Evolutionary conservation across 2,329 filamentous ascomycete genomes (phyloP), one percentile per base, ranked within the genome.

Genomic region (Fusarium chuoi): DNA sequence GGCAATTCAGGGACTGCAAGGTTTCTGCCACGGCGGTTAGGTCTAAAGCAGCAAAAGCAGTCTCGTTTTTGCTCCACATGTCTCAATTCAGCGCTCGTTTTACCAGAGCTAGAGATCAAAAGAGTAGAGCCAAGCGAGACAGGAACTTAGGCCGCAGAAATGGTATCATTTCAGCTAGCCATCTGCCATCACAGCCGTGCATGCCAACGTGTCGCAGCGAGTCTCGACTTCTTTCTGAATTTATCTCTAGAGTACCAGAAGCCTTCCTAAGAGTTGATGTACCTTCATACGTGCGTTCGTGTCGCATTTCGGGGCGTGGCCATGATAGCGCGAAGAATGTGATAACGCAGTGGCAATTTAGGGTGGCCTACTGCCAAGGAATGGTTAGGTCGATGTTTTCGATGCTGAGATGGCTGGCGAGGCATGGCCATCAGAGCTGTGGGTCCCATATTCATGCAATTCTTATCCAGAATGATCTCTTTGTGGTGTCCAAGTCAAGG

Each of bases 191-290:
- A 24, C 15, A 5, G 1, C n/a, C 17, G 7, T 45, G 17, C 0
- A 45, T 18, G 42, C 11, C n/a, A 18, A 24, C 11, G 8, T 45
- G 22, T n/a, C 13, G 8, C 5, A 14, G 39, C 2, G 13, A 44
- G 10, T 44, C n/a, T 44, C 0, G 42, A 24, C 42, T 13, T 7
- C 10, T 5, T 18, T 44, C 11, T 11, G 0, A 44, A 15, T 24
- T 24, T 10, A 12, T 8, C 10, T 4, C 4, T 18, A 24, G 3
- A 12, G 42, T 24, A 44, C 0, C 15, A 24, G 42, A 18, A 12
- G 10, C 15, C 42, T 24, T 5, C 13, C 5, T 18, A 7, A 5
- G 3, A 15, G n/a, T 24, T 1, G 0, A 8, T 28, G 12, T 24
- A 24, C 6, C n/a, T 44, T 44, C 1, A 18, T 26, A 44, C n/a